These are phyloP conservation scores for Panicum miliaceum DNA, from an alignment of 176 grass and related monocot genomes.

Conservation along the genomic window DNA sequence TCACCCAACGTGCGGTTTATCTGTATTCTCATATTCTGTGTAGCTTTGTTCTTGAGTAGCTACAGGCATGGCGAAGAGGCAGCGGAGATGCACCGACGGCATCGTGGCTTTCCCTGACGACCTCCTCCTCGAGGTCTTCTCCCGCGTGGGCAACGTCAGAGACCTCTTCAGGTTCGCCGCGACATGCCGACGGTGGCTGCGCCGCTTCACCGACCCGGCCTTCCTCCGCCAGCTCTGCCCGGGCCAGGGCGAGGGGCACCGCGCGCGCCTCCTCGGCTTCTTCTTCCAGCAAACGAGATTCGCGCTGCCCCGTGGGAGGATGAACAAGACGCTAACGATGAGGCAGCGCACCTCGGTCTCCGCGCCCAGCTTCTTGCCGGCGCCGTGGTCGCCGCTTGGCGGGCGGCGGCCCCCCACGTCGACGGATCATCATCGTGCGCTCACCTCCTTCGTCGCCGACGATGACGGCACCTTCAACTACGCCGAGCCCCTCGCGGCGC, in stretches of 20 bases:
- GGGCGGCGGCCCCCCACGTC: background rate
- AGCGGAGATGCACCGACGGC: background rate
- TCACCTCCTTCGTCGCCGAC: constrained; percentile 1
- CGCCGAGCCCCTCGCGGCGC: background rate
- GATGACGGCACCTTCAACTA: background rate
- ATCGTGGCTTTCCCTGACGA: background rate
- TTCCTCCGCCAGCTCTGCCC: background rate
- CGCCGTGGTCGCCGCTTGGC: background rate
- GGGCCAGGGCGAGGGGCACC: background rate
- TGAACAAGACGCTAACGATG: background rate
- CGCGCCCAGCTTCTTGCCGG: constrained; percentile 2
- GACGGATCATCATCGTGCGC: background rate
- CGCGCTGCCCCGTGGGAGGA: background rate
- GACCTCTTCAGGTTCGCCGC: background rate
- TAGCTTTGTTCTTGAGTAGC: too few relatives aligned
- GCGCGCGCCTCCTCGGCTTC: background rate
- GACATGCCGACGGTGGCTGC: background rate
- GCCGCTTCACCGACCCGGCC: background rate
- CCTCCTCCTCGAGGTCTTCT: background rate
- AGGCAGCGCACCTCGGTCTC: background rate
- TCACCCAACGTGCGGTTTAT: too few relatives aligned
- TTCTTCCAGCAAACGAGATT: background rate
- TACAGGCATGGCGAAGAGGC: too few relatives aligned
- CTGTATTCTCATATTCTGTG: too few relatives aligned
- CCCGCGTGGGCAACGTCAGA: background rate